Evolutionary conservation across 169 alveolate species (phyloP), one percentile per base, ranked within the genome.

Genomic region (Neospora caninum): DNA sequence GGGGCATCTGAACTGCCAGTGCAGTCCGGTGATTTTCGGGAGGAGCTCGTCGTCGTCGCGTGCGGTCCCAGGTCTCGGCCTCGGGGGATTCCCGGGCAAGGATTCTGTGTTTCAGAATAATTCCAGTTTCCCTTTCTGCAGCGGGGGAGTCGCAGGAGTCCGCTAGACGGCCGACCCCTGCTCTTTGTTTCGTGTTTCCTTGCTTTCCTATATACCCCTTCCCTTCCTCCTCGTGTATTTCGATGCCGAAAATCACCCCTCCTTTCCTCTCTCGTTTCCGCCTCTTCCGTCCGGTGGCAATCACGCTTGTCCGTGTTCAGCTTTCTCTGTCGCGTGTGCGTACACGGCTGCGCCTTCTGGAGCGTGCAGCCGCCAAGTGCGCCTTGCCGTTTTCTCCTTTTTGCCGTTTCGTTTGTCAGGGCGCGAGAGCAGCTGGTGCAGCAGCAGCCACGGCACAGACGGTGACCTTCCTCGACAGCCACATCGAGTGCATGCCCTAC

Each of bases 401-500:
- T 34, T 69, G 34, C 18, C 34, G 34, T 9, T 69, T 25, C 27
- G 39, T n/a, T 22, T 78, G 13, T n/a, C 84, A 88, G 93, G 93
- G 93, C 18, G 96, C 96, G 64, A 91, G 96, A 38, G 70, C 88
- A 18, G 95, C 91, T 38, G 96, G 96, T 34, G 92, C 95, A 29
- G 88, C 95, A n/a, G 38, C 58, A 20, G 95, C 96, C 13, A 25
- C 49, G 36, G 96, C 93, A 38, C 89, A 89, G 41, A 91, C 92
- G 36, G 20, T 95, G 80, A 93, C 92, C 13, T 84, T 93, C 27
- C 94, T 95, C 10, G 96, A 95, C 82, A 88, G 95, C 67, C 96
- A 95, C 41, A 89, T 95, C 49, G 96, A 95, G 82, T 80, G 95
- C 58, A 36, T 91, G 64, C 73, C 88, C 39, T 92, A 80, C 58